Evolutionary conservation across 2,329 filamentous ascomycete species (phyloP), one percentile per base, ranked within the genome.

Genomic region (Beauveria sp.): DNA sequence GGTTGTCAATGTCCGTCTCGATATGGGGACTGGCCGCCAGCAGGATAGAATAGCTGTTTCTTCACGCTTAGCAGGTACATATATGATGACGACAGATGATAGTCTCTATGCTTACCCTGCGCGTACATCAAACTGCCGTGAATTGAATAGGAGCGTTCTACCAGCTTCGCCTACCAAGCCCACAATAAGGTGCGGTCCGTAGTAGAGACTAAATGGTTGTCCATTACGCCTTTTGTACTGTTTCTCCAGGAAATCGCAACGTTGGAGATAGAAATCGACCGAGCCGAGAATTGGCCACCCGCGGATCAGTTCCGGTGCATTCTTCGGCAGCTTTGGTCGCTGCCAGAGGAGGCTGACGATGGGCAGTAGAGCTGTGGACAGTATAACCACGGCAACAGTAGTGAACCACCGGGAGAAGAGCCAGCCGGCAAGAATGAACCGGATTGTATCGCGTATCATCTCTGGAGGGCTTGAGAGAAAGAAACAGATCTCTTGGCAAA

Each of bases 191-290:
- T 78, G 71, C 6, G 73, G 67, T 0, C 81, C 80, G 3, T 77
- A 75, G 64, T 77, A 77, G 65, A 81, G 82, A 57, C 73, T 77
- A 65, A 81, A 83, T 78, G 77, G 28, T 78, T 78, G 1, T 72
- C 75, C 5, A 65, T 57, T 0, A 72, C 73, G 8, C 70, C 63
- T 16, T 64, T 65, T 7, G 65, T 65, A 10, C 72, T 71, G n/a
- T 2, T 73, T 61, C 20, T 65, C 66, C 58, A 76, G 74, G 66
- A 81, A 83, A 28, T 78, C 74, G 68, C 73, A 74, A 58, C 80
- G 72, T 18, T 71, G 63, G 3, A 75, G 77, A 71, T 80, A 82
- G 71, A 81, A 82, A 0, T 70, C 68, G 28, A 75, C 61, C 1
- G 75, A 71, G 2, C 80, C 80, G 3, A 79, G 61, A 9, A 82